Percentiles rank a stretch among this genome's conserved stretches.
Evolutionary conservation across 106 monocot species (phyloP).

Genomic region (Dendrobium nobile): DNA sequence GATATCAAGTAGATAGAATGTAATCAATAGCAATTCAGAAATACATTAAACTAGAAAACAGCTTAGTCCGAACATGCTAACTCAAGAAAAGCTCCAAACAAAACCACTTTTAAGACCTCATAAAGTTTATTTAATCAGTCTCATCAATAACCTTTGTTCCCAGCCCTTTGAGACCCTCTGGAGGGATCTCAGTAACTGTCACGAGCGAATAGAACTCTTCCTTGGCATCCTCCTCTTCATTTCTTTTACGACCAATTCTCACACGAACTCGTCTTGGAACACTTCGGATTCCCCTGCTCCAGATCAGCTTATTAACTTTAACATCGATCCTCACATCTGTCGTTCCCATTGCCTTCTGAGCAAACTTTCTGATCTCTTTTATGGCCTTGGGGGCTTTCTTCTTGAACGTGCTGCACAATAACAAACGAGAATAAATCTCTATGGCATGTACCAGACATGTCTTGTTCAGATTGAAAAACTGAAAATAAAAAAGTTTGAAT

Average conservation of each 20-base stretch:
- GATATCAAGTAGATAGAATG: too few relatives aligned
- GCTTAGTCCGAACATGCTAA: too few relatives aligned
- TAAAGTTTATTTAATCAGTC: constrained; percentile 15
- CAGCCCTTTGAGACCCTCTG: constrained; percentile 45
- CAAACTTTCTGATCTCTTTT: constrained; percentile 55
- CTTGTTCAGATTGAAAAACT: too few relatives aligned
- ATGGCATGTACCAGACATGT: too few relatives aligned
- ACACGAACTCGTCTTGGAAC: constrained; percentile 49
- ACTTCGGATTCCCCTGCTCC: constrained; percentile 45
- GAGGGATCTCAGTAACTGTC: constrained; percentile 42
- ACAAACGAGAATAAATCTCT: too few relatives aligned
- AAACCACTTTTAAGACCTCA: too few relatives aligned
- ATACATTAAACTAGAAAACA: too few relatives aligned
- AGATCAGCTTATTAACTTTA: constrained; percentile 58
- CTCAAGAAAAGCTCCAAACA: too few relatives aligned
- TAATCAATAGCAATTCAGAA: too few relatives aligned
- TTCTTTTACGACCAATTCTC: constrained; percentile 47
- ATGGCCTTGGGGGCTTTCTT: constrained; percentile 57
- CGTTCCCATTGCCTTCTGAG: constrained; percentile 51
- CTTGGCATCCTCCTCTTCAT: constrained; percentile 58
- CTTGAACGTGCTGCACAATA: constrained; percentile 38
- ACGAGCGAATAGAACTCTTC: constrained; percentile 63
- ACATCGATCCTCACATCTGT: constrained; percentile 45
- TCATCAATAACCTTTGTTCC: constrained; percentile 51
- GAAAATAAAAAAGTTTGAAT: too few relatives aligned